Percentiles rank a stretch among this genome's conserved stretches.
Evolutionary conservation across 2,329 filamentous ascomycete species (phyloP).

Genomic region (Verticillium nubilum): DNA sequence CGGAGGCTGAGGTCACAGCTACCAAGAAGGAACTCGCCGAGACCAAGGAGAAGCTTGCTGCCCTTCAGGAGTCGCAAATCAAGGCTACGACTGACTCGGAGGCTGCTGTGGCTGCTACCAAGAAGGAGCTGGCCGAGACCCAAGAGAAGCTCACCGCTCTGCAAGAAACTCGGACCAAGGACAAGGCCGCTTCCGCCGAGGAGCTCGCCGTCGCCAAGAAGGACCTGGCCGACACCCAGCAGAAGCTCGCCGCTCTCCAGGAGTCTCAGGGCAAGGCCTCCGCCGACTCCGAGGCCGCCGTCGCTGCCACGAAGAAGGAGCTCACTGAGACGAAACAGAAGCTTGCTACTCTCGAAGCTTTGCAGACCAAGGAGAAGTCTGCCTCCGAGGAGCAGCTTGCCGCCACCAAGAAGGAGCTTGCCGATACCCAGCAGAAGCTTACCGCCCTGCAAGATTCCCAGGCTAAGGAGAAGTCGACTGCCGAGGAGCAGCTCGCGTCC

Average conservation of each 20-base stretch:
- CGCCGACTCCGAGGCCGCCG: constrained; percentile 18
- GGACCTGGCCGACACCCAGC: constrained; percentile 23
- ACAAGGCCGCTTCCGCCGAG: constrained; percentile 15
- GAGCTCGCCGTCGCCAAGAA: constrained; percentile 25
- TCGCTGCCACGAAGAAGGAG: constrained; percentile 23
- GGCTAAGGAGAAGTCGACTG: constrained; percentile 17
- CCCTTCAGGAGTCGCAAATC: constrained; percentile 19
- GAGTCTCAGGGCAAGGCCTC: constrained; percentile 19
- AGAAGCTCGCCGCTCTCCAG: constrained; percentile 23
- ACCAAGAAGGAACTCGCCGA: constrained; percentile 22
- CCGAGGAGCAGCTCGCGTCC: constrained; percentile 21
- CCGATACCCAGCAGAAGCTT: constrained; percentile 21
- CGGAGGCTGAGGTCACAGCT: constrained; percentile 18
- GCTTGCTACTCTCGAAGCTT: constrained; percentile 21
- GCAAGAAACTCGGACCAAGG: constrained; percentile 16
- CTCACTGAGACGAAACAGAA: constrained; percentile 20
- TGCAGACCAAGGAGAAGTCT: constrained; percentile 18
- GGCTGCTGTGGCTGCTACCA: constrained; percentile 15
- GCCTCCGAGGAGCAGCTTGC: constrained; percentile 18
- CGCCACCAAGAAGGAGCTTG: constrained; percentile 21
- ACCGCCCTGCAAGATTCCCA: constrained; percentile 15
- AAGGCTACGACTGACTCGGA: constrained; percentile 20
- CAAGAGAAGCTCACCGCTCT: constrained; percentile 15
- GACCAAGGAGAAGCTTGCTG: constrained; percentile 9
- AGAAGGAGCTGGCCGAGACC: constrained; percentile 13